Evolutionary conservation across 768 basidiomycete species (phyloP).

Genomic region (Phaeotremella fagi): DNA sequence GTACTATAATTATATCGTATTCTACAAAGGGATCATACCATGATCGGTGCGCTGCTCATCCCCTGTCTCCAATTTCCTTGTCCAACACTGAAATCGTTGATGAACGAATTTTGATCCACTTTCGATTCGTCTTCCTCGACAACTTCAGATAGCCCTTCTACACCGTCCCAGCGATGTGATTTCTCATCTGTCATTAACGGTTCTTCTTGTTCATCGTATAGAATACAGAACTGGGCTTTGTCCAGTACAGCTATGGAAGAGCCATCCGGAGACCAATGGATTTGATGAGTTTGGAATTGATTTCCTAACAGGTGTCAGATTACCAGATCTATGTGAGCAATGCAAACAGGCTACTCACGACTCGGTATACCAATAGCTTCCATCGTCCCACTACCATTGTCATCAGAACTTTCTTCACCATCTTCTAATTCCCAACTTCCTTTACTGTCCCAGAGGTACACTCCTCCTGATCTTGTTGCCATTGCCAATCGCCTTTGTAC

Average conservation of each 20-base stretch:
- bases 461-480: constrained; percentile 12
- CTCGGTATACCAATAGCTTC: constrained; percentile 86
- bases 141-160: background rate
- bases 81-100: too few species aligned
- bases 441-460: constrained; percentile 44
- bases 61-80: too few species aligned
- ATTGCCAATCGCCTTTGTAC: constrained; percentile 8
- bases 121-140: background rate
- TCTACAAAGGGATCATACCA: too few species aligned
- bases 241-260: constrained; percentile 71
- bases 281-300: constrained; percentile 66
- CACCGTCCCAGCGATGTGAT: background rate
- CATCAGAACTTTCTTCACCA: constrained; percentile 52
- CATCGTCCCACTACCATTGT: constrained; percentile 57
- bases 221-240: constrained; percentile 68
- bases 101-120: too few species aligned
- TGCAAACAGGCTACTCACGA: constrained; percentile 55
- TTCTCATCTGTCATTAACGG: background rate
- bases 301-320: constrained; percentile 50
- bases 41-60: too few species aligned
- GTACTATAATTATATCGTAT: too few species aligned
- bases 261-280: constrained; percentile 81
- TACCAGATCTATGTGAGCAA: background rate
- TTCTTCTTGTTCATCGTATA: constrained; percentile 21
- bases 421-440: constrained; percentile 40